Base-by-base conservation (phyloP, 805 yeast genomes). In the Limtongozyma cylindracea region DNA sequence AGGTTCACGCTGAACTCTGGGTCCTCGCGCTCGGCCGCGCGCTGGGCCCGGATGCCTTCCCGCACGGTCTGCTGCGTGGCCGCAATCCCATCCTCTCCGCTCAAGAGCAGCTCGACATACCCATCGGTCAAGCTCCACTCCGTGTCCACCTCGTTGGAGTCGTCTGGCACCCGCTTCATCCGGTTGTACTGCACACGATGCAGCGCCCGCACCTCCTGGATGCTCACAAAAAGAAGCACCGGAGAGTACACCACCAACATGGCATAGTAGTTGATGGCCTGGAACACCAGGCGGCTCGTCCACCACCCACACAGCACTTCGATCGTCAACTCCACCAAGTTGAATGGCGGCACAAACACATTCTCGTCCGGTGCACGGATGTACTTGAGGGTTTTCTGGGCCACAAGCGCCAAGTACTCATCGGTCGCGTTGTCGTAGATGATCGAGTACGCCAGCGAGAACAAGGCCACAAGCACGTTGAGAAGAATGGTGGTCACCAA, bases 81-180 rank as follows among this genome's bases (percentile, higher is more conserved):
- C 25, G 47, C 41, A 22, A 51, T 41, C 3, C 47, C 49, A 19
- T 47, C 54, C 46, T 46, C 39, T 12, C 49, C 40, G 16, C 26
- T 25, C 6, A 29, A 29, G n/a, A 34, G 35, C 15, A 45, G 52
- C n/a, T 31, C 45, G 14, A 41, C 41, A 29, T 39, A 76, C 0
- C 91, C 92, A 41, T 76, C 91, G 6, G 70, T 59, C 31, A 77
- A 49, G 30, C 72, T 77, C 91, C 92, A 77, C 33, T 70, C 82
- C 6, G 68, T 57, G 34, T 77, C 76, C 11, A 49, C 33, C 35
- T 72, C 84, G 37, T 73, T 74, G 11, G 78, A 74, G 41, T 77
- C 93, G 38, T 77, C 91, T 1, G 72, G 49, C 11, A 62, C 41
- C 2, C 64, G 61, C 29, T 53, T 57, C 25, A 55, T 44, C 29